Evolutionary conservation across 164 flowering plant genomes (phyloP), one percentile per base, ranked within the genome.

Genomic region (Tinospora cordifolia): DNA sequence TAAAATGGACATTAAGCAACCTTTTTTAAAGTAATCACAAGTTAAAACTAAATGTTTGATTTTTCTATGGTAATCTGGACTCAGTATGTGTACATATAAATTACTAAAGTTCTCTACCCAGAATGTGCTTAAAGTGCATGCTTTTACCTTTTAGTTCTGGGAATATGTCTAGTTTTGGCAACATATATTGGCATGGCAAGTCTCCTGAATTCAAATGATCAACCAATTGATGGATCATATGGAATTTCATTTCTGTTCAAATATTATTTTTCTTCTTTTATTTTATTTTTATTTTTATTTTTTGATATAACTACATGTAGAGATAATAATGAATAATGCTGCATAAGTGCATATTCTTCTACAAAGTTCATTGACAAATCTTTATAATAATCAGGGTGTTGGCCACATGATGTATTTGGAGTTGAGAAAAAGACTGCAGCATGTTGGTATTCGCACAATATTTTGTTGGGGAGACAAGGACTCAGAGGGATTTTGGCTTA

Each of bases 381-480:
- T 62, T 54, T 3, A 63, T 40, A 68, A 68, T 64, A 75, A 80
- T 66, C 85, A 92, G 98, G 96, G 96, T 26, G 66, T 89, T 80
- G 98, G 98, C 47, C 73, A 38, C 58, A 67, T 80, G 60, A 40
- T 87, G 71, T 90, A 84, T 74, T 49, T 67, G 71, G 98, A 92
- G 72, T 67, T 92, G 79, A 87, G 81, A 69, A 87, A 75, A 75
- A 86, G 98, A 73, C 87, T 92, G 54, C 84, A 86, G 65, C 84
- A 73, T 79, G 89, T 90, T 74, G 96, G 95, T 65, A 68, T 89
- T 63, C 78, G 81, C 62, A 80, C 89, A 49, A 74, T 92, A 74
- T 80, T 86, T 68, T 92, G 98, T 67, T 92, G 98, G 98, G 98
- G 86, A 62, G 98, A 92, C 74, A 75, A 82, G 73, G 95, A 88